Base-by-base conservation (phyloP, 306 rosid species). In the Carpinus viminea region DNA sequence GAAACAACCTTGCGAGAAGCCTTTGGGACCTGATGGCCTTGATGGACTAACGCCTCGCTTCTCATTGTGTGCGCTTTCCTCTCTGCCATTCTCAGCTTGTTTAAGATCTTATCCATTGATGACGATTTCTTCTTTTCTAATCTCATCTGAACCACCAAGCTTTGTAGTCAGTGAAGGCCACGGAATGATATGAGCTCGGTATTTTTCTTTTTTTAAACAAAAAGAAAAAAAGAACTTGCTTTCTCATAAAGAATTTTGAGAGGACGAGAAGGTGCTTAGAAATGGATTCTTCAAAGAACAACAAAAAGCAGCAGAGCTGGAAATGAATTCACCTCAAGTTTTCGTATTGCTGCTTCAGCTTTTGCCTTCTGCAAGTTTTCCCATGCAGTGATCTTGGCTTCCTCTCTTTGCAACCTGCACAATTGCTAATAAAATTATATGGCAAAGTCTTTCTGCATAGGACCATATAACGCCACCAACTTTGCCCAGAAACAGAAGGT, bases 341-440 rank as follows among this genome's bases (percentile, higher is more conserved):
- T 87, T 74, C 88, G 80, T 26, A 92, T 86, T 52, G 88, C 89
- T 47, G 94, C 95, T 89, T 94, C 98, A 24, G 98, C 97, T 80
- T 91, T 90, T 53, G 97, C 98, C 72, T 85, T 88, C 86, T 94
- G 97, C 85, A 88, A 83, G 80, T 91, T 88, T 82, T 94, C 98
- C 98, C 98, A 92, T 1, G 98, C 98, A 72, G 60, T 62, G 70
- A 94, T 92, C 82, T 90, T 94, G 78, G 97, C 91, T 83, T 92
- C 98, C 85, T 94, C 92, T 76, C 93, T 88, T 72, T 86, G 86
- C 87, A 75, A 55, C 82, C 97, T 94, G 90, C 75, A 56, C 21
- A 72, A 68, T 41, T 41, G 47, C 38, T 69, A 54, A 69, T 18
- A 50, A 1, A 47, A 69, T 4, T 74, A 48, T 46, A 12, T 17